Conservation (phyloP, 208 protist species). For the Acanthamoeba sp. region DNA sequence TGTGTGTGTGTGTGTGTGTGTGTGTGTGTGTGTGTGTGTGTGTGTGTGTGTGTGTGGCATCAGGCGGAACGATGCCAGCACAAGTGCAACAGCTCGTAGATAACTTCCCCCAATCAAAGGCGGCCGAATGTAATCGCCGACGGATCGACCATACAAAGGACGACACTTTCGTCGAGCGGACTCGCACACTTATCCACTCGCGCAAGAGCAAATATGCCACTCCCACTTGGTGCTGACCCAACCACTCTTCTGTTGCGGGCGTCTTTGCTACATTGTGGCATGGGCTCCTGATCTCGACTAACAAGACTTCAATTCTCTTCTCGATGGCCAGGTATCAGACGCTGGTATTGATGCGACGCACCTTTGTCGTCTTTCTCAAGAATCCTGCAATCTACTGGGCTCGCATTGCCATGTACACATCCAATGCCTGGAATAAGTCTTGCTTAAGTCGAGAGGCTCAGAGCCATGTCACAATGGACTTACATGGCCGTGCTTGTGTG, state of each 20-base stretch:
- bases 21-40: neutral
- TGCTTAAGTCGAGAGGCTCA: too few relatives aligned
- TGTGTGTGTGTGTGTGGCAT: neutral
- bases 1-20: too few relatives aligned
- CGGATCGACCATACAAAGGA: neutral
- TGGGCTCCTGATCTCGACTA: too few relatives aligned
- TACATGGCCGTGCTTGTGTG: too few relatives aligned
- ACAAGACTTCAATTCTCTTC: neutral
- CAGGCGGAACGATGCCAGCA: neutral
- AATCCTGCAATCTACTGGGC: slow-evolving; percentile 46
- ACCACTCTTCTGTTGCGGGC: too few relatives aligned
- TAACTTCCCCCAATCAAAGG: neutral
- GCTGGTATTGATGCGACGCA: slow-evolving; percentile 7
- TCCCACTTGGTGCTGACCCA: neutral
- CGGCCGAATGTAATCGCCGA: neutral
- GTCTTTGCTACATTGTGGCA: too few relatives aligned
- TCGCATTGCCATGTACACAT: slow-evolving; percentile 17
- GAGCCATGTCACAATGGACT: neutral
- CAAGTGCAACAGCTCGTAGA: slow-evolving; percentile 1
- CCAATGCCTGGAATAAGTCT: too few relatives aligned
- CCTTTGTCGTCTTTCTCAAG: slow-evolving; percentile 24
- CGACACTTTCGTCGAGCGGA: neutral
- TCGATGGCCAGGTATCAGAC: neutral
- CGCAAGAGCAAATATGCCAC: slow-evolving; percentile 14
- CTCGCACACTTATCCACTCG: neutral